phyloP scores from a whole-genome alignment of 768 basidiomycete genomes.

The Macrolepiota albuminosa region DNA sequence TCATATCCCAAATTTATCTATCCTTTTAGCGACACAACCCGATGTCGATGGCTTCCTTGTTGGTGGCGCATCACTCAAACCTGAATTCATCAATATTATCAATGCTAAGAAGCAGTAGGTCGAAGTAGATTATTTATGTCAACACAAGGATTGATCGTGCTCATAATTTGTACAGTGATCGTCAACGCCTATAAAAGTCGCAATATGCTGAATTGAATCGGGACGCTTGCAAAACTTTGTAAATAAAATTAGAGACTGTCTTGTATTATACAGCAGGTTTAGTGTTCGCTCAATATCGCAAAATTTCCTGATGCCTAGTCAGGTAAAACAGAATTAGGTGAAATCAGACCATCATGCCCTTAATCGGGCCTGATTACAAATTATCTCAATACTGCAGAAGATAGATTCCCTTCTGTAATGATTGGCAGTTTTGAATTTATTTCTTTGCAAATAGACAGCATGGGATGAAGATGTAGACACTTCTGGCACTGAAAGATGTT shows the following conservation, averaged over 20 bases:
- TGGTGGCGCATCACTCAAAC: constrained; percentile 96
- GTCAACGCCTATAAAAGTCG: not conserved
- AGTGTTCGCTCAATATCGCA: not conserved
- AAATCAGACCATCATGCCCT: no score
- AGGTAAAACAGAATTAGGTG: no score
- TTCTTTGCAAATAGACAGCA: no score
- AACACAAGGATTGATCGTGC: not conserved
- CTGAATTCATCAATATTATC: constrained; percentile 92
- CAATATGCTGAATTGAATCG: not conserved
- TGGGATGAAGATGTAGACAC: no score
- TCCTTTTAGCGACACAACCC: constrained; percentile 54
- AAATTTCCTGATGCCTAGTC: no score
- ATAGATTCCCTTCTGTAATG: no score
- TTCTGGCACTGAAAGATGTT: no score
- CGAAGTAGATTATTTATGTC: not conserved
- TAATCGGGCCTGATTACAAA: no score
- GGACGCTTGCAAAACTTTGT: not conserved
- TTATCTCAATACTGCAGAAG: no score
- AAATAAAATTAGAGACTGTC: not conserved
- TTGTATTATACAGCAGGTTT: not conserved
- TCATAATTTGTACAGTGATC: not conserved
- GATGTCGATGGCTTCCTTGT: constrained; percentile 99
- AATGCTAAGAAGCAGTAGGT: constrained; percentile 42
- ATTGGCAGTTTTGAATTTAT: no score
- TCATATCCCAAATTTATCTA: not conserved